Conservation (phyloP, 495 filamentous ascomycete species). For the Cenococcum geophilum region DNA sequence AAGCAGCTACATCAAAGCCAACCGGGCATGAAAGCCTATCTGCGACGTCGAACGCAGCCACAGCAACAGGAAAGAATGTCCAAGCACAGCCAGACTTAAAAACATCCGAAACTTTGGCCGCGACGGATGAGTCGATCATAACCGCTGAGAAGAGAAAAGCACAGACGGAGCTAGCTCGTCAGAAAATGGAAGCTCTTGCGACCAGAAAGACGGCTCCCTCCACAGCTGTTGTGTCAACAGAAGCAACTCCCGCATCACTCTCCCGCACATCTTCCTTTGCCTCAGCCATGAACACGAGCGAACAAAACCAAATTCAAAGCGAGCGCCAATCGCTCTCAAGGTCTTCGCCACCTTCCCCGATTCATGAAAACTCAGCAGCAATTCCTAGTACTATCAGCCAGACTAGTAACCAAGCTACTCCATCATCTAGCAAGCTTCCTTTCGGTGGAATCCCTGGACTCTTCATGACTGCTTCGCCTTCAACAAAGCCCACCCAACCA, state of each 20-base stretch:
- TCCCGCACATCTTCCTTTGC: neutral
- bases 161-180: constrained; percentile 26
- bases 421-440: constrained; percentile 6
- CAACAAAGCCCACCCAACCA: neutral
- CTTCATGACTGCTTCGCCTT: constrained; percentile 42
- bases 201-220: constrained; percentile 5
- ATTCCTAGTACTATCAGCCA: neutral
- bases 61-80: neutral
- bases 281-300: neutral
- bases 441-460: constrained; percentile 48
- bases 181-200: constrained; percentile 26
- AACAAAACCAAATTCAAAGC: neutral
- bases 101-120: neutral
- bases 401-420: neutral
- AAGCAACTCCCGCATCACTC: neutral
- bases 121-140: neutral
- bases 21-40: neutral
- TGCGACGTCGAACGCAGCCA: neutral
- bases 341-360: neutral
- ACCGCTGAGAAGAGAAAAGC: constrained; percentile 18
- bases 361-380: neutral
- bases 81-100: neutral
- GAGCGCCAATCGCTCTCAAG: neutral
- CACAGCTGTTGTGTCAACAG: neutral
- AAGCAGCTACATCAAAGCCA: constrained; percentile 1